Base-by-base conservation (phyloP, 306 rosid species). In the Rosa multiflora region DNA sequence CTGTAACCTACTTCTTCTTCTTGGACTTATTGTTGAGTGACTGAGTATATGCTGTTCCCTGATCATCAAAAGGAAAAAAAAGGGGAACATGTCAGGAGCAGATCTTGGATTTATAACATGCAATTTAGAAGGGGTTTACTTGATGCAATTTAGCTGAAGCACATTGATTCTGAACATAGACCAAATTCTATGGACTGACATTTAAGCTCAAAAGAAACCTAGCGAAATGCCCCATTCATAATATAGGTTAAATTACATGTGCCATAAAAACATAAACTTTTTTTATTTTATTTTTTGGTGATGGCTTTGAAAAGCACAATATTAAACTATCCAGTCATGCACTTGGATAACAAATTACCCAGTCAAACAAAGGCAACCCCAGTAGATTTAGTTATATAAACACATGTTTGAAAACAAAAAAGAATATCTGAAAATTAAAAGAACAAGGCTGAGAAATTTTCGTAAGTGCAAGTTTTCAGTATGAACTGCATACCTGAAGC, bases 1-100 rank as follows among this genome's bases (percentile, higher is more conserved):
- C 79, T 39, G 55, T 74, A 47, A 76, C 86, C 93, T 88, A 85
- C 88, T 94, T 86, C 90, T 90, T 93, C 89, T 94, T 94, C 97
- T 91, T 94, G 53, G 92, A 89, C 80, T 91, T 92, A 91, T 66
- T 86, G 0, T 92, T 84, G 17, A 40, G 82, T 43, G 94, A 83
- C 78, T 81, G 88, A 47, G 90, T 70, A 79, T 78, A 92, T 48
- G 99, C 92, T 79, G 99, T 94, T 80, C 99, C 99, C 99, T 94
- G 90, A 26, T 49, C 9, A 81, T 78, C 72, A 85, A 82, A 80
- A 71, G 72, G 17, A 4, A 43, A 0, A 17, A 13, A 77, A 29
- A 21, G 0, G 20, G 14, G 10, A 74, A 78, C 73, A 66, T 12
- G 26, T 80, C 67, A 83, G 81, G 29, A 20, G 21, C 53, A 62